These are phyloP conservation scores for Globisporangium emineosum DNA, from an alignment of 352 stramenopile genomes.

Conservation along the genomic window DNA sequence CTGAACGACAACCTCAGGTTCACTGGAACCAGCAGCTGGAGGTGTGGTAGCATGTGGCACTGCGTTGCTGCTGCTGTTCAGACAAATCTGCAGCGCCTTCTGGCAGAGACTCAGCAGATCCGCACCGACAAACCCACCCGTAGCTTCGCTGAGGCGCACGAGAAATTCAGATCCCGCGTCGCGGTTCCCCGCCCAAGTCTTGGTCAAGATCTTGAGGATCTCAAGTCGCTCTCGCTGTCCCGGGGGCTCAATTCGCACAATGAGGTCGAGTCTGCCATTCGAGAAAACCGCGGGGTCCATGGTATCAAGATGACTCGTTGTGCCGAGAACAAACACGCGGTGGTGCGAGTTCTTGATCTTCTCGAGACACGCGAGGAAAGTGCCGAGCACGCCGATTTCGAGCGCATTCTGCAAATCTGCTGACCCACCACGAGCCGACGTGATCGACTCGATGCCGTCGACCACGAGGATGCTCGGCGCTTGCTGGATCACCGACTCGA, in stretches of 20 bases:
- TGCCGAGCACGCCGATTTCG: slow-evolving; percentile 76
- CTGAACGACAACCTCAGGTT: slow-evolving; percentile 10
- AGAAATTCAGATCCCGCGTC: slow-evolving; percentile 68
- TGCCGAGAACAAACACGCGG: slow-evolving; percentile 67
- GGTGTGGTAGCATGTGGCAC: neutral
- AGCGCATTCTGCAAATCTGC: slow-evolving; percentile 57
- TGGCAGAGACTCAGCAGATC: slow-evolving; percentile 81
- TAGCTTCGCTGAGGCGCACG: slow-evolving; percentile 90
- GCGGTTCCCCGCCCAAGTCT: slow-evolving; percentile 60
- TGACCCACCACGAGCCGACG: slow-evolving; percentile 50
- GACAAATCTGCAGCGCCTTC: slow-evolving; percentile 55
- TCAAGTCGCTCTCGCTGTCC: slow-evolving; percentile 88
- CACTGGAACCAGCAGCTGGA: neutral
- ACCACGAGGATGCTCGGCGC: slow-evolving; percentile 73
- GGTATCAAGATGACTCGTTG: slow-evolving; percentile 73
- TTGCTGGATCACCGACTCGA: slow-evolving; percentile 46
- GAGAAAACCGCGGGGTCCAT: slow-evolving; percentile 92
- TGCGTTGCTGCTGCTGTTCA: slow-evolving; percentile 32
- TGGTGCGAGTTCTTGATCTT: slow-evolving; percentile 41
- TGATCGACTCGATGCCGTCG: slow-evolving; percentile 91
- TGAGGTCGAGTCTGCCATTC: slow-evolving; percentile 95
- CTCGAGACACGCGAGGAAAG: slow-evolving; percentile 85
- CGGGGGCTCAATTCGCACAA: slow-evolving; percentile 94
- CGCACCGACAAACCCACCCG: slow-evolving; percentile 93
- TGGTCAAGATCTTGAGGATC: slow-evolving; percentile 90